Conservation (phyloP, 176 grass and related monocot genomes). For the Tillandsia fasciculata region DNA sequence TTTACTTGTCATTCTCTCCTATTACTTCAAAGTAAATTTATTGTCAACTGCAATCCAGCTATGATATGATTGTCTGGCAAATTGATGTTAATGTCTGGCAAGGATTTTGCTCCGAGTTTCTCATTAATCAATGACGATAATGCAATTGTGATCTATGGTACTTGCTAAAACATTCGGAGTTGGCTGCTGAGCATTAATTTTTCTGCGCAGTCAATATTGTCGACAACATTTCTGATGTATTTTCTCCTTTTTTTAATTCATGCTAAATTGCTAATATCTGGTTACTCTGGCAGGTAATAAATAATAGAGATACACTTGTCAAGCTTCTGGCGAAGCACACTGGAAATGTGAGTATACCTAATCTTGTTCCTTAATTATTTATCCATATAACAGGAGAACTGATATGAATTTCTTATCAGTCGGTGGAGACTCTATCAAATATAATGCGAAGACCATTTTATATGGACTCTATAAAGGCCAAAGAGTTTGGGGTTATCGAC, state of each 20-base stretch:
- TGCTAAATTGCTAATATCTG: not conserved
- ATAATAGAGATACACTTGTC: slow-evolving; percentile 64
- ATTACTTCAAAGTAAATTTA: too few species aligned
- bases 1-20: not conserved
- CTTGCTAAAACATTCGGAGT: too few species aligned
- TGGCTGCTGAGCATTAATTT: not conserved
- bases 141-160: too few species aligned
- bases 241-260: not conserved
- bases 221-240: not conserved
- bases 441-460: slow-evolving; percentile 61
- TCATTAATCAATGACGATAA: too few species aligned
- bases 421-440: slow-evolving; percentile 63
- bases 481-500: slow-evolving; percentile 94
- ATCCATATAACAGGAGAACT: not conserved
- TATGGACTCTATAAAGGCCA: slow-evolving; percentile 72
- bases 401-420: slow-evolving; percentile 31
- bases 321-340: slow-evolving; percentile 87
- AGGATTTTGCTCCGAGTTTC: too few species aligned
- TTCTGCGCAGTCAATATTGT: not conserved
- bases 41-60: too few species aligned
- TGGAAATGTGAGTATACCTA: slow-evolving; percentile 63
- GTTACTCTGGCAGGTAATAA: slow-evolving; percentile 44
- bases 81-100: too few species aligned
- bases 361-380: slow-evolving; percentile 8
- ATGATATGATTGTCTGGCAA: too few species aligned